Percentiles rank a stretch among this genome's conserved stretches.
Conservation (phyloP, 1,284 basidiomycete species). For the Naganishia sp. region DNA sequence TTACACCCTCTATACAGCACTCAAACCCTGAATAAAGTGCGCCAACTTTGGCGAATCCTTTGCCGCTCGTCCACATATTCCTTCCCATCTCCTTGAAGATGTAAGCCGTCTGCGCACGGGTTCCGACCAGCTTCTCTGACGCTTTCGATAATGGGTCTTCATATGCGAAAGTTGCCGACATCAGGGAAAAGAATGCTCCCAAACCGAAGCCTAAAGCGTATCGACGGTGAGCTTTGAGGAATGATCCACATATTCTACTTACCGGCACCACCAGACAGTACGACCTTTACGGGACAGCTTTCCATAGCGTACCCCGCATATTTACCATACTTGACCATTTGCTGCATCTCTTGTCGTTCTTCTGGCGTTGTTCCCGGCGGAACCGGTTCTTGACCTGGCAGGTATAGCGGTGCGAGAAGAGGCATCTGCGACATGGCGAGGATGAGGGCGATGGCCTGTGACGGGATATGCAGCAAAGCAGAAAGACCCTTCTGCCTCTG, state of each 20-base stretch:
- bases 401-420: constrained; percentile 50
- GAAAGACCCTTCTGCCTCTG: background rate
- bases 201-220: constrained; percentile 72
- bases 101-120: constrained; percentile 65
- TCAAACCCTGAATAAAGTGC: constrained; percentile 90
- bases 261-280: constrained; percentile 77
- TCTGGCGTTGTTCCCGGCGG: constrained; percentile 79
- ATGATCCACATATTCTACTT: constrained; percentile 45
- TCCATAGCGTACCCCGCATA: constrained; percentile 73
- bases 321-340: constrained; percentile 73
- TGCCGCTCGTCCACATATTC: constrained; percentile 86
- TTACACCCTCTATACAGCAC: constrained; percentile 90
- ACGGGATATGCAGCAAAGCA: background rate
- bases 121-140: constrained; percentile 53
- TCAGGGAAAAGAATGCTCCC: constrained; percentile 93
- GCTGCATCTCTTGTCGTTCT: constrained; percentile 67
- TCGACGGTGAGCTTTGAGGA: background rate
- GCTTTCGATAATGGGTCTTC: constrained; percentile 85
- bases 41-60: constrained; percentile 93
- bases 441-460: background rate
- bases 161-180: constrained; percentile 92
- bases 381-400: constrained; percentile 59
- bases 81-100: constrained; percentile 94
- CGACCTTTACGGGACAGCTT: constrained; percentile 79
- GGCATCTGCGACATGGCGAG: constrained; percentile 35